Conservation (phyloP, 257 asterid genomes). For the Eustoma russellianum region DNA sequence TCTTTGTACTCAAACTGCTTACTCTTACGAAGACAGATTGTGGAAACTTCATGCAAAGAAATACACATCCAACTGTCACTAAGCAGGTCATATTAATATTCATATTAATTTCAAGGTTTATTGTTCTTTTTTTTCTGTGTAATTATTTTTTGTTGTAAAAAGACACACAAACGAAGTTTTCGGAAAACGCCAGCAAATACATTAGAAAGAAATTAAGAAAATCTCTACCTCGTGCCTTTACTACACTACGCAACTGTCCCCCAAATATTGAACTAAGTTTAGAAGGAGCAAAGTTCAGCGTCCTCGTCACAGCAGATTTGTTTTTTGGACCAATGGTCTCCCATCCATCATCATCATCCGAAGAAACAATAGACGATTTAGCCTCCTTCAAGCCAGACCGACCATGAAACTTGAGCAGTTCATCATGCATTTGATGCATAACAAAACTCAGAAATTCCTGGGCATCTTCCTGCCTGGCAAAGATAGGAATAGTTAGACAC, state of each 20-base stretch:
- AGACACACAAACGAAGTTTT: no score
- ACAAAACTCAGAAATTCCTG: conserved; percentile 82
- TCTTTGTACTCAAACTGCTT: no score
- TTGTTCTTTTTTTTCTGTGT: no score
- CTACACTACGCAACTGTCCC: conserved; percentile 76
- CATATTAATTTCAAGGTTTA: no score
- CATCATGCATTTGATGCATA: conserved; percentile 91
- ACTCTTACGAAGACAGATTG: no score
- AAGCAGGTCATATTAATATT: no score
- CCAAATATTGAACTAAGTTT: conserved; percentile 74
- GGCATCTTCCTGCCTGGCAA: conserved; percentile 88
- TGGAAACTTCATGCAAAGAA: no score
- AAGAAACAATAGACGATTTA: conserved; percentile 52
- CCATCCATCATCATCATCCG: conserved; percentile 90
- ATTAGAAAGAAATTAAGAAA: conserved; percentile 1
- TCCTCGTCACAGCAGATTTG: conserved; percentile 90
- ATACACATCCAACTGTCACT: no score
- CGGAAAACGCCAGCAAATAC: not conserved
- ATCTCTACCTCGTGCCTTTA: conserved; percentile 61
- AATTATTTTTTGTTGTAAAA: no score
- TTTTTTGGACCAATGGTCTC: conserved; percentile 97
- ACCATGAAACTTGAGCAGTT: conserved; percentile 78
- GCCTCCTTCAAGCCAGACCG: conserved; percentile 39
- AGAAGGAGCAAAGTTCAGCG: conserved; percentile 67
- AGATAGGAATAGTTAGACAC: not conserved